A percentile compares a stretch with the other conserved stretches of the same genome.
Conservation (phyloP, 2,329 filamentous ascomycete genomes). For the Fusarium duplospermum region DNA sequence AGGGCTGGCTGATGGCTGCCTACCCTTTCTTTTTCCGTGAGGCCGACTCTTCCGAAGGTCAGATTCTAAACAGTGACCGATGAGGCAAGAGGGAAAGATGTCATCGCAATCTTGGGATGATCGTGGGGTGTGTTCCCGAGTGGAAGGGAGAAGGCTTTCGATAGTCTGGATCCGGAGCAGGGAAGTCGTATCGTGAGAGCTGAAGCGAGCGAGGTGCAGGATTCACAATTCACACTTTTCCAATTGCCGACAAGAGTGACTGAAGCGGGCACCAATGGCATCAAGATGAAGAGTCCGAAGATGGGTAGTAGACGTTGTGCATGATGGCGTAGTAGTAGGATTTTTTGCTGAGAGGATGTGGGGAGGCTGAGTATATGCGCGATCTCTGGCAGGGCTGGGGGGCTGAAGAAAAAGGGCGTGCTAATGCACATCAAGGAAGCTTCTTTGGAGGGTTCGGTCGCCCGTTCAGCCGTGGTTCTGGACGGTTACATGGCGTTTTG, state of each 20-base stretch:
- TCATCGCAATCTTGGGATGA: constrained; percentile 3
- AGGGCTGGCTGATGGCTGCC: constrained; percentile 19
- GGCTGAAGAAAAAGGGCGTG: not conserved
- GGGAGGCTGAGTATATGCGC: not conserved
- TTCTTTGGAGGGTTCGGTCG: not conserved
- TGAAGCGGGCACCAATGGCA: constrained; percentile 42
- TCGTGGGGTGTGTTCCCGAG: not conserved
- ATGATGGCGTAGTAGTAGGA: constrained; percentile 13
- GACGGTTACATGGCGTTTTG: not conserved
- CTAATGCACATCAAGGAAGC: constrained; percentile 10
- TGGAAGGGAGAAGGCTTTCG: constrained; percentile 14
- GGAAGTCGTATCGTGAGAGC: not conserved
- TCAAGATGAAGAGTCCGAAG: not conserved
- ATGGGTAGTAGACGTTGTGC: not conserved
- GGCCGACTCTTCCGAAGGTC: constrained; percentile 13
- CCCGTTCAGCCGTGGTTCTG: not conserved
- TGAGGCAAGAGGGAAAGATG: constrained; percentile 19
- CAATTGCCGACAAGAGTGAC: not conserved
- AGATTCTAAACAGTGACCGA: constrained; percentile 12
- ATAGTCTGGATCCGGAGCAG: constrained; percentile 18
- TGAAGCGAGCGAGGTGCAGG: not conserved
- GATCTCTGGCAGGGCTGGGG: constrained; percentile 13
- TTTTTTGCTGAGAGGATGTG: not conserved
- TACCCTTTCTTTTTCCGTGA: not conserved
- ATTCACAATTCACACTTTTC: not conserved